Evolutionary conservation across 2,329 filamentous ascomycete species (phyloP), one percentile per base, ranked within the genome.

Genomic region (Monilinia laxa): DNA sequence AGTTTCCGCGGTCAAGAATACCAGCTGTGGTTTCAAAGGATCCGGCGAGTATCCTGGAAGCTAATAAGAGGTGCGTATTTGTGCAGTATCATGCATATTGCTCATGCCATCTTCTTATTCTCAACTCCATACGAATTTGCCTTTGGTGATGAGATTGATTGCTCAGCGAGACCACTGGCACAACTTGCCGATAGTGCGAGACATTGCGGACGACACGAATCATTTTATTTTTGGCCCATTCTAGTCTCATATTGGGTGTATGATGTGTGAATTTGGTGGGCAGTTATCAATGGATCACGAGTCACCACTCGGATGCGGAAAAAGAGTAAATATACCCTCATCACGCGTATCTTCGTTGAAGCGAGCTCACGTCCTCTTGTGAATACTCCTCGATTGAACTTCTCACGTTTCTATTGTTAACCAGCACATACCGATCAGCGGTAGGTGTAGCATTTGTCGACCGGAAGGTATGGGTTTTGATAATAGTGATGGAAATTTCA

Each of bases 1-100:
- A 81, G 75, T 31, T 78, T 76, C 35, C 78, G 71, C 28, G 78
- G 12, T 79, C 79, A 40, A 81, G 72, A 42, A 79, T 72, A 53
- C 76, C 74, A 42, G 78, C 72, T 11, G 79, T 72, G 10, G 75
- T 75, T 75, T 42, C 79, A 63, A 79, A 79, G 68, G 80, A 75
- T n/a, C 79, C 79, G 1, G 76, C 70, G 59, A 80, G 74, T 4
- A 78, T 73, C 18, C 78, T 75, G 0, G 78, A 73, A 71, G 1
- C 57, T 5, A 69, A 25, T 11, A 64, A 69, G 31, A 76, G 1
- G 77, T 70, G 35, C 76, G 45, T 76, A 80, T 1, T 77, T 18
- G 58, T 78, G 70, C 55, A 73, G 71, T 49, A n/a, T 79, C 78
- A 80, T 73, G 57, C 77, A 57, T 28, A 28, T 28, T 28, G 28